Evolutionary conservation across 495 filamentous ascomycete species (phyloP).

Genomic region (Penicillium coprophilum): DNA sequence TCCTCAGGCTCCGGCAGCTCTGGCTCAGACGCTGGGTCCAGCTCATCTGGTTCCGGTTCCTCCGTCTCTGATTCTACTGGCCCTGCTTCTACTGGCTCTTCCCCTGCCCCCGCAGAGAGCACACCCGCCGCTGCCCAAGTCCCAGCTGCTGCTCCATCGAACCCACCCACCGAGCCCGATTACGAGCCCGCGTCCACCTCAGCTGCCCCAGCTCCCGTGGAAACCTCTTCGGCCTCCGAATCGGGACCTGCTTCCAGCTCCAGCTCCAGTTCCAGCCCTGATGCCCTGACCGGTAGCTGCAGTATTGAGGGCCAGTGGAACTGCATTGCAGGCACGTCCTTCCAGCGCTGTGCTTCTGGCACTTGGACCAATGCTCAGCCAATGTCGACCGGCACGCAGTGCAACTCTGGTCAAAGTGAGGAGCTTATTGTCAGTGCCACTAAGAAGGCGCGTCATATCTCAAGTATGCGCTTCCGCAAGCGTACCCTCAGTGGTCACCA

Average conservation of each 20-base stretch:
- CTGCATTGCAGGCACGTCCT: constrained; percentile 60
- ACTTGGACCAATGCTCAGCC: constrained; percentile 53
- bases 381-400: constrained; percentile 60
- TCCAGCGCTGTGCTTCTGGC: constrained; percentile 62
- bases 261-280: constrained; percentile 23
- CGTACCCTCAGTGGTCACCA: constrained; percentile 27
- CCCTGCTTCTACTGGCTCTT: constrained; percentile 7
- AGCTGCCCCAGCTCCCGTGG: constrained; percentile 13
- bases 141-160: constrained; percentile 22
- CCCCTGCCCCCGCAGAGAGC: constrained; percentile 16
- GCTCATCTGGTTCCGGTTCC: constrained; percentile 18
- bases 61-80: constrained; percentile 15
- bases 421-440: constrained; percentile 39
- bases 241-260: constrained; percentile 7
- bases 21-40: constrained; percentile 15
- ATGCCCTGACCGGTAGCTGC: constrained; percentile 41
- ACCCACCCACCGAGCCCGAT: constrained; percentile 12
- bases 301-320: constrained; percentile 55
- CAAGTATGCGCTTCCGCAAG: constrained; percentile 36
- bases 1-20: constrained; percentile 16
- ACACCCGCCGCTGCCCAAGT: constrained; percentile 20
- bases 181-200: constrained; percentile 16
- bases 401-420: constrained; percentile 51
- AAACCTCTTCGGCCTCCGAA: constrained; percentile 8
- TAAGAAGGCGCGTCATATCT: constrained; percentile 30